Conservation (phyloP, 2,329 filamentous ascomycete genomes). For the Stagonosporopsis chrysanthemi region DNA sequence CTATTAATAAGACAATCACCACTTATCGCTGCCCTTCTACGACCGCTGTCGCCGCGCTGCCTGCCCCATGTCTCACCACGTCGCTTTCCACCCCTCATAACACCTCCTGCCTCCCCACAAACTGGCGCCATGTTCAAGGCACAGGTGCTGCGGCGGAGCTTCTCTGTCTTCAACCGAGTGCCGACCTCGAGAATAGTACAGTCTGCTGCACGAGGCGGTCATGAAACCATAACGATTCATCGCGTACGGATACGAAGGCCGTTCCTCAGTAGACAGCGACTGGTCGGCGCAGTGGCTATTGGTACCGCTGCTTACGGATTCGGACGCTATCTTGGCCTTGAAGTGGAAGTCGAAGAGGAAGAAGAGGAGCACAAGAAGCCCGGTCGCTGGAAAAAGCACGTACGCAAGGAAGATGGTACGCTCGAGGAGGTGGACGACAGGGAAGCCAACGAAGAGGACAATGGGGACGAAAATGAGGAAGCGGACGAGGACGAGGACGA, state of each 20-base stretch:
- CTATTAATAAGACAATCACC: conserved; percentile 1
- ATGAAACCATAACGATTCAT: conserved; percentile 44
- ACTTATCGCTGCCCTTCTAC: neutral
- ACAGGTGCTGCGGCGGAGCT: conserved; percentile 47
- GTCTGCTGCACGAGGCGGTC: conserved; percentile 41
- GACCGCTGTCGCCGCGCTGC: neutral
- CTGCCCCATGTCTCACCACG: conserved; percentile 30
- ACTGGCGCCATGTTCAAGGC: conserved; percentile 48
- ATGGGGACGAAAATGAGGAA: conserved; percentile 37
- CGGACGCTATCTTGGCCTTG: conserved; percentile 33
- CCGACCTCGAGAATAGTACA: conserved; percentile 34
- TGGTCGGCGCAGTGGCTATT: conserved; percentile 34
- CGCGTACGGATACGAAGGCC: conserved; percentile 52
- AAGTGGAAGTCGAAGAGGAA: conserved; percentile 33
- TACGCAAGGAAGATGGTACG: conserved; percentile 16
- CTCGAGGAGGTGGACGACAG: conserved; percentile 30
- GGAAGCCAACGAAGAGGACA: conserved; percentile 34
- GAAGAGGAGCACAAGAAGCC: conserved; percentile 18
- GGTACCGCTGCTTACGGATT: conserved; percentile 29
- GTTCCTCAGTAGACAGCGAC: conserved; percentile 35
- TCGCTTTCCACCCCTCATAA: conserved; percentile 21
- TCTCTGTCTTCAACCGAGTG: conserved; percentile 44
- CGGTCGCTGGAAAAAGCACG: conserved; percentile 13
- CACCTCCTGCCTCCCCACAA: conserved; percentile 23
- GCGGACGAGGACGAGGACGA: conserved; percentile 38